phyloP scores from a whole-genome alignment of 2,329 filamentous ascomycete species.

The Ophiostoma populinum region DNA sequence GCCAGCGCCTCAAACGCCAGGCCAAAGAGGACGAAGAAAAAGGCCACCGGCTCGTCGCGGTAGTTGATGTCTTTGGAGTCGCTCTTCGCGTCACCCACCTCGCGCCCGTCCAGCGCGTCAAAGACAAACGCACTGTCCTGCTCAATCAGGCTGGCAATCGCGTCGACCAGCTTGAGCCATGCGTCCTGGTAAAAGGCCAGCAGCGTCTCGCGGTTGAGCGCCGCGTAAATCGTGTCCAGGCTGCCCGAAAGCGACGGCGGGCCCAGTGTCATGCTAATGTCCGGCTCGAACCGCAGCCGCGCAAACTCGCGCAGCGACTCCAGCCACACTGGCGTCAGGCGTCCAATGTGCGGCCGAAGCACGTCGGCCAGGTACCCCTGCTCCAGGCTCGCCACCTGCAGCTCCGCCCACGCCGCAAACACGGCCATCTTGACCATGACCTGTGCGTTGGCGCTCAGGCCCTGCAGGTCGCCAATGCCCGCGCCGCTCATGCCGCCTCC shows the following conservation, averaged over 20 bases:
- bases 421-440: slow-evolving; percentile 98
- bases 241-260: slow-evolving; percentile 69
- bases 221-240: slow-evolving; percentile 85
- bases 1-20: slow-evolving; percentile 92
- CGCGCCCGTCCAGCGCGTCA: slow-evolving; percentile 69
- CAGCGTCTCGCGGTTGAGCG: slow-evolving; percentile 82
- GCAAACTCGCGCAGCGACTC: slow-evolving; percentile 89
- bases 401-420: slow-evolving; percentile 90
- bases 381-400: slow-evolving; percentile 87
- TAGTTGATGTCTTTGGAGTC: slow-evolving; percentile 99
- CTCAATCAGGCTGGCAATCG: slow-evolving; percentile 91
- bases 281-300: slow-evolving; percentile 76
- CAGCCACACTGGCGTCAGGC: slow-evolving; percentile 82
- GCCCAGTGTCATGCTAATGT: slow-evolving; percentile 81
- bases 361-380: slow-evolving; percentile 81
- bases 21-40: slow-evolving; percentile 96
- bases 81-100: slow-evolving; percentile 10
- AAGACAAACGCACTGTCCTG: slow-evolving; percentile 97
- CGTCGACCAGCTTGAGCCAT: slow-evolving; percentile 92
- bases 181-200: slow-evolving; percentile 93
- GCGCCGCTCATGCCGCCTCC: too few species aligned
- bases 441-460: slow-evolving; percentile 85
- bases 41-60: slow-evolving; percentile 89
- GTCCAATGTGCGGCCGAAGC: slow-evolving; percentile 76
- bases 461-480: slow-evolving; percentile 81